Evolutionary conservation across 83 land plant species (phyloP), one percentile per base, ranked within the genome.

Genomic region (Diphasiastrum complanatum): DNA sequence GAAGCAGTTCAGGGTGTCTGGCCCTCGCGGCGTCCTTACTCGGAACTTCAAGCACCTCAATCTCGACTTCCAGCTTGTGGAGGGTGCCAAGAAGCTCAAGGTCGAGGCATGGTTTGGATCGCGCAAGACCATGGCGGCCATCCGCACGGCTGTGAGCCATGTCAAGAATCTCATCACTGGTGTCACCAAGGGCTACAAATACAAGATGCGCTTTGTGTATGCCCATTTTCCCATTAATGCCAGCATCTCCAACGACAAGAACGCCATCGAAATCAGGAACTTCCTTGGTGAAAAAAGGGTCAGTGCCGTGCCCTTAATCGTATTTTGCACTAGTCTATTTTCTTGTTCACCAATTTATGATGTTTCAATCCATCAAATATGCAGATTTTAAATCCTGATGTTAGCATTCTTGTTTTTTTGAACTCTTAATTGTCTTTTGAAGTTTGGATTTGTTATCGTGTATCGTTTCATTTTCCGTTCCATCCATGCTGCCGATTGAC

Each of bases 221-320:
- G 95, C 95, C 47, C 93, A 87, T 50, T 87, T 87, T 47, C 93
- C 93, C 45, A 87, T 87, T 71, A 87, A 87, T 51, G 93, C 89
- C 20, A 67, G 65, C 65, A 87, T 87, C 69, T 59, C 77, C 34
- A 64, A 28, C 43, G 54, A 29, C 41, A 77, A 66, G 70, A 66
- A 49, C 51, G 47, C 53, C 67, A 87, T 87, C 52, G 89, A 87
- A 83, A 87, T 87, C 83, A 50, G 89, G 27, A 86, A 86, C 80
- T 86, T 86, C 40, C 62, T 86, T 14, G 91, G 88, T 41, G 91
- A 86, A 76, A 86, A 86, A 72, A 80, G 70, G 87, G 91, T 86
- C 63, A 45, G 52, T 18, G 6, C 8, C n/a, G n/a, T n/a, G n/a
- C n/a, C 25, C 33, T 23, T 25, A 23, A 18, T 20, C 52, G 52